Conservation (phyloP, 352 stramenopile species). For the Chrysophaeum taylorii region DNA sequence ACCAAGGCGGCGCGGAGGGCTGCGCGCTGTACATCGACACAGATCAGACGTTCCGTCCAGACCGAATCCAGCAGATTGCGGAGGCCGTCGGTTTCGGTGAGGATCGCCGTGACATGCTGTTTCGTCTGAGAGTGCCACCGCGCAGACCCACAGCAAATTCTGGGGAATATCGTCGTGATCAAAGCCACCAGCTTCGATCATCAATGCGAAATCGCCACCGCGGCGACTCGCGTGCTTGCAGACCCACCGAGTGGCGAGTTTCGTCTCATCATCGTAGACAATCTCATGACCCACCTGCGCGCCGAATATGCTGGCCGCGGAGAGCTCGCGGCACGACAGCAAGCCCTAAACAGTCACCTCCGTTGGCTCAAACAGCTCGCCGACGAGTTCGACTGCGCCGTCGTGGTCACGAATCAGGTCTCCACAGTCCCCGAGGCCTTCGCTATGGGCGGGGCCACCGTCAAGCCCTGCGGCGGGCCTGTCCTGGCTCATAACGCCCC, state of each 20-base stretch:
- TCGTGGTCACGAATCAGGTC: conserved; percentile 77
- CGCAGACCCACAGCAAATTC: conserved; percentile 67
- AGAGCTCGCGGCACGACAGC: conserved; percentile 70
- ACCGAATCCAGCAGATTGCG: conserved; percentile 40
- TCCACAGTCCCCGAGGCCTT: conserved; percentile 70
- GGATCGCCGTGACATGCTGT: too few relatives aligned
- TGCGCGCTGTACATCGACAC: conserved; percentile 21
- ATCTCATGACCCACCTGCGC: conserved; percentile 73
- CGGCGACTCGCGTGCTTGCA: conserved; percentile 20
- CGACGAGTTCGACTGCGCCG: conserved; percentile 83
- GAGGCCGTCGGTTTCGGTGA: conserved; percentile 47
- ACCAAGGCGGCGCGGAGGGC: conserved; percentile 63
- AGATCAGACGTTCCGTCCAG: conserved; percentile 76
- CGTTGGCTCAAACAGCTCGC: conserved; percentile 49
- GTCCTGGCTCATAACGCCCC: conserved; percentile 35
- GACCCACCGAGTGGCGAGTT: conserved; percentile 59
- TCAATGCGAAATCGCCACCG: conserved; percentile 23
- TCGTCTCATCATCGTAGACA: conserved; percentile 73
- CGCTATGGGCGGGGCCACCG: conserved; percentile 58
- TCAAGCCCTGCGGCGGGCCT: conserved; percentile 64
- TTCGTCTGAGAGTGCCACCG: too few relatives aligned
- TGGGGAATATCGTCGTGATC: conserved; percentile 56
- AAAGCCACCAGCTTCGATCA: conserved; percentile 49
- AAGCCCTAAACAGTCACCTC: conserved; percentile 73
- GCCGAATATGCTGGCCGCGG: conserved; percentile 68